Evolutionary conservation across 148 eudicot genomes (phyloP), one percentile per base, ranked within the genome.

Genomic region (Dianthus caryophyllus): DNA sequence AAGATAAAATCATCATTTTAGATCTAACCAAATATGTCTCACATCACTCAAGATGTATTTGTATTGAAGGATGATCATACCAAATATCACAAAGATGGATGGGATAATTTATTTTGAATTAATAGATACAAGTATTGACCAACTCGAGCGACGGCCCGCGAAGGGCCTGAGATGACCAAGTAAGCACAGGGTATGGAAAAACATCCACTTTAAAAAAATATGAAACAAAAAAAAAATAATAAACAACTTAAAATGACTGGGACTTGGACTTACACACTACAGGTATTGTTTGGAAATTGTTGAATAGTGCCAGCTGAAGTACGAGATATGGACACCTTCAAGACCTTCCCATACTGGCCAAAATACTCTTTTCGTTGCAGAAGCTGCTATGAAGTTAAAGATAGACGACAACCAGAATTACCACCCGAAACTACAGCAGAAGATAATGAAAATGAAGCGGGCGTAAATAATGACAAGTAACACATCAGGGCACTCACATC

Each of bases 301-400:
- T 94, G 98, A 73, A 94, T 86, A 56, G 88, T 73, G 74, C 98
- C 98, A 69, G 90, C 83, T 22, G 98, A 84, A 60, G 98, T 94
- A 49, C 92, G 88, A 55, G 98, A 94, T 66, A 94, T 82, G 51
- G 98, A 94, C 69, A 94, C 98, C 84, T 94, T 94, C 68, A 84
- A 73, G 61, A 88, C 98, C 84, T 81, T 94, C 25, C 98, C 97
- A 79, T 94, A 94, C 77, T 84, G 95, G 77, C 74, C 77, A 82
- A 94, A 94, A 75, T 84, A 88, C 43, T 90, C 97, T 77, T 80
- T 84, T 29, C 74, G 86, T 75, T 84, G 92, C 25, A 94, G 84
- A 81, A 94, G 87, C 98, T 94, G 91, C 72, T 59, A 65, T 30
- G 67, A 68, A 43, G 53, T 3, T n/a, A 15, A 33, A 41, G 64